Base-by-base conservation (phyloP, 306 rosid genomes). In the Cyclanthera cordifolia region DNA sequence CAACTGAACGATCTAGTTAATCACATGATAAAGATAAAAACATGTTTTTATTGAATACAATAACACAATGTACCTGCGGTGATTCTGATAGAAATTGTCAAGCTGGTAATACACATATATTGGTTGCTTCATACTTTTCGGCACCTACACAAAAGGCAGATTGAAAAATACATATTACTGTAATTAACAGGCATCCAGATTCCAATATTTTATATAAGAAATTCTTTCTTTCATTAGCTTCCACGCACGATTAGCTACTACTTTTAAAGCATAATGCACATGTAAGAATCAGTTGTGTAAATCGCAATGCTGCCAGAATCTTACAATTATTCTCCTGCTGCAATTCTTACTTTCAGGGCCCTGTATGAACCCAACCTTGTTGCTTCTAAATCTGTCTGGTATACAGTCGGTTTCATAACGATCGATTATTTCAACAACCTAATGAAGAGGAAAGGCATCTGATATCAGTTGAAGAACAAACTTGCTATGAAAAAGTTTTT, bases 51-150 rank as follows among this genome's bases (percentile, higher is more conserved):
- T 37, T 37, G 8, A 37, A 1, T 37, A 37, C 5, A 37, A 37
- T 8, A 37, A 37, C 23, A 43, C 39, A 21, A 55, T 72, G 65
- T 74, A 90, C 97, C 97, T 79, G 77, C 97, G 90, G 79, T 90
- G 97, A 75, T 90, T 90, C 85, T 90, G 97, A 72, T 90, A 90
- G 83, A 90, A 90, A 77, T 88, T 90, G 81, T 90, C 97, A 21
- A 90, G 97, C 82, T 90, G 95, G 63, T 90, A 90, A 77, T 90
- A 90, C 53, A 90, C 87, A 78, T 49, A 86, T 75, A 90, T 80
- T 70, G 97, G 97, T 6, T 75, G n/a, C 76, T 75, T 84, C 97
- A 90, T 88, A n/a, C 11, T 71, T 78, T 90, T 90, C 6, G 63
- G 14, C 66, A 90, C 90, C 97, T 92, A 72, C 68, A 64, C 67